Evolutionary conservation across 192 early-diverging fungal genomes (phyloP), one percentile per base, ranked within the genome.

Genomic region (Linnemannia elongata): DNA sequence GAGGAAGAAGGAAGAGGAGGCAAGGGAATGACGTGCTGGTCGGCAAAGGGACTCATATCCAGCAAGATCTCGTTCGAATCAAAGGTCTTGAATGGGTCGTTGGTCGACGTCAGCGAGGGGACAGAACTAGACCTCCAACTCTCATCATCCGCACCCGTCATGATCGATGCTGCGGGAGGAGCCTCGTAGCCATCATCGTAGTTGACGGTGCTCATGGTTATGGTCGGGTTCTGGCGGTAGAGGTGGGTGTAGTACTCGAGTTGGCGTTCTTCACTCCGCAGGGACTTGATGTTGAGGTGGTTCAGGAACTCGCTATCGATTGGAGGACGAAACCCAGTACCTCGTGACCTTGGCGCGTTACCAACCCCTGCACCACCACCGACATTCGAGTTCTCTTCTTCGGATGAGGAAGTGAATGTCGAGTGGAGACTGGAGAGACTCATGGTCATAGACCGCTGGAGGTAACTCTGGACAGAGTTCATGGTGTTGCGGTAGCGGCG

Each of bases 41-140:
- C 81, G 0, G 75, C 76, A 75, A 77, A 77, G 12, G 81, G 81
- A 52, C n/a, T 41, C 70, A 77, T 20, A 38, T 71, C 81, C 57
- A 73, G 10, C 39, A 77, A 27, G 27, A 70, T 36, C 60, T 78
- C 75, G 30, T 87, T 81, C 22, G 85, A 87, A 57, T 87, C 85
- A 78, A 87, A 87, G 2, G 85, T 87, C 39, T 87, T 77, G 80
- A 87, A 87, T 20, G 85, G 85, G 35, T 87, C 85, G 36, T 77
- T 87, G 12, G 74, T 81, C 36, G 85, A 81, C 27, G 85, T 87
- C 76, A 87, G 66, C 18, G 85, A 87, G 18, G 85, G 85, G 12
- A 81, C 80, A n/a, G 85, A 70, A 45, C 85, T 87, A 6, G 76
- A 78, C 35, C 85, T 74, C n/a, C 66, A 36, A 36, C 72, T 83